Evolutionary conservation across 495 filamentous ascomycete genomes (phyloP).

Genomic region (Platismatia glauca): DNA sequence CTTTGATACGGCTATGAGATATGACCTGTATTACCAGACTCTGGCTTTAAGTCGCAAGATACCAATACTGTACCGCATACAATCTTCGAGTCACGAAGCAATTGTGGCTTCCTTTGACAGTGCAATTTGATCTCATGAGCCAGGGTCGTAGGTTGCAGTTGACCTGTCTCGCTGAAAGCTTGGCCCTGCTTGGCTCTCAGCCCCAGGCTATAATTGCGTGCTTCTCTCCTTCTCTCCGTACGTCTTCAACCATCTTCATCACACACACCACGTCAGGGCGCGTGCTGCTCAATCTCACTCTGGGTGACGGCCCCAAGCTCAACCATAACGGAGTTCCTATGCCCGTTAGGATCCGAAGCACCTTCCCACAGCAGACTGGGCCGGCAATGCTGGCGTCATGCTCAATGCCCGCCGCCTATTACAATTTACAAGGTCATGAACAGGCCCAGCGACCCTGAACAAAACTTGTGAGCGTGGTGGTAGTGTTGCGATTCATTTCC

Average conservation of each 20-base stretch:
- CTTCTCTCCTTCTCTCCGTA: not conserved
- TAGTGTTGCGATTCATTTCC: too few relatives aligned
- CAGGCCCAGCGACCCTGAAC: too few relatives aligned
- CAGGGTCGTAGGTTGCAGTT: too few relatives aligned
- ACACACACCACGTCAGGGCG: not conserved
- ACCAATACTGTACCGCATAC: not conserved
- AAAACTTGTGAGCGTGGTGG: too few relatives aligned
- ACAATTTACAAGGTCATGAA: too few relatives aligned
- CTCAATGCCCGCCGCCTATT: not conserved
- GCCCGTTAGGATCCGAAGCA: not conserved
- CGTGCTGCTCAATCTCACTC: too few relatives aligned
- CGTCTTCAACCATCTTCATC: not conserved
- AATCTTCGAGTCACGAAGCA: not conserved
- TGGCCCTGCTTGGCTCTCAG: not conserved
- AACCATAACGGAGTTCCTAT: not conserved
- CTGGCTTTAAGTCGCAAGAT: not conserved
- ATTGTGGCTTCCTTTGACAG: not conserved
- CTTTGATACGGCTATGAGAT: conserved; percentile 5
- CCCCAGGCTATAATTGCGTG: not conserved
- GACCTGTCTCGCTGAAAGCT: not conserved
- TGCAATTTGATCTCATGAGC: too few relatives aligned
- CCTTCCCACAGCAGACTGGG: not conserved
- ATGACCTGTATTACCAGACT: not conserved
- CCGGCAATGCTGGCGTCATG: not conserved
- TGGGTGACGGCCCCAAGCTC: not conserved